Base-by-base conservation (phyloP, 1,284 basidiomycete genomes). In the Ceratobasidium sp. region DNA sequence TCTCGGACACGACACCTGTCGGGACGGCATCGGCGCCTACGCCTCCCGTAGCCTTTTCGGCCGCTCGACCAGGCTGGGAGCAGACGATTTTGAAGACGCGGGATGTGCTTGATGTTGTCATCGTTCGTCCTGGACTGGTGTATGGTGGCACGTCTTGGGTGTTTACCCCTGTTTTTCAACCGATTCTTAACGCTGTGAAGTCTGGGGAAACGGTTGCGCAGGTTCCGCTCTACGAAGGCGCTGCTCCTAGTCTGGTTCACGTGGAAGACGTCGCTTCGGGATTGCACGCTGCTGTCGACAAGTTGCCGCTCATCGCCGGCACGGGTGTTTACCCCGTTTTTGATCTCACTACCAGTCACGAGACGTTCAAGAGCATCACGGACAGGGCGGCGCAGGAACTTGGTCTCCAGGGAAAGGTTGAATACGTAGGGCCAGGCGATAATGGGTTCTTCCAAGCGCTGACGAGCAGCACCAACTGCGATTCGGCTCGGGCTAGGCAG, bases 101-200 rank as follows among this genome's bases (percentile, higher is more conserved):
- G 17, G 51, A 69, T 28, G 67, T 69, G 3, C 51, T 69, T 3
- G 67, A 69, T 15, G 67, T 69, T 3, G 23, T 69, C 31, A 56
- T 69, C 49, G 51, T 69, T 31, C 67, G 67, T 17, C 67, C 67
- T 13, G 45, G 20, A 1, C 20, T 69, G 15, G 33, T 69, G 15
- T 69, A 69, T 31, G 51, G 67, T 5, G 51, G 67, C 11, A 56
- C 33, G 35, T 35, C 51, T 28, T 39, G 51, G 33, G 54, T 35
- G n/a, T 56, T 35, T 42, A 51, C 26, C 37, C 11, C 54, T 5
- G n/a, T 23, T 6, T 54, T 69, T 13, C 35, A 69, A 20, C 67
- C 67, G 5, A 37, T 69, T 26, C 39, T 39, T 26, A 28, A 54
- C 28, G 67, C 67, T 10, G 28, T 28, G 20, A 33, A 49, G 67